Base-by-base conservation (phyloP, 2,329 filamentous ascomycete species). In the Fusarium marasasianum region DNA sequence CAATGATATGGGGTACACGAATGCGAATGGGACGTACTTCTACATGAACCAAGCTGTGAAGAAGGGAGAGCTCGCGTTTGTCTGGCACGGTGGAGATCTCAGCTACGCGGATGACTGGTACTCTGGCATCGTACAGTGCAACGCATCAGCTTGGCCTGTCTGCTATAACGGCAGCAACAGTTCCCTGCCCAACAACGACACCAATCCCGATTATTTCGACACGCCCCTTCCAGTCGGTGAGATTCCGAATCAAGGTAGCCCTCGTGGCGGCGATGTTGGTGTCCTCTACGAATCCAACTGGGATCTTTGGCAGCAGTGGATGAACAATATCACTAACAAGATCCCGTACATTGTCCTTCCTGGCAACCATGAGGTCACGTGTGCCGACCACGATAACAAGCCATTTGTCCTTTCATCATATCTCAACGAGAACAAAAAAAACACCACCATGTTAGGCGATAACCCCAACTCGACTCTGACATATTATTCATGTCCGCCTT, bases 221-320 rank as follows among this genome's bases (percentile, higher is more conserved):
- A 63, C 38, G 0, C 3, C 63, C 4, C 26, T 65, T 1, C 62
- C 63, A 10, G 8, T 3, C 8, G 8, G 10, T 0, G 58, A 63
- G 24, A 26, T 22, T 2, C 63, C 63, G 0, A 63, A 22, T 14
- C 58, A 40, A 26, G 63, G 63, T 0, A 63, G 63, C 5, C 63
- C 63, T 29, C 63, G 63, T 9, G 58, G 58, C 0, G 63, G 63
- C 8, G 63, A 65, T 1, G 4, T 54, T 0, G 33, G 58, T 0
- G 63, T 65, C 6, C 63, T 65, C 12, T 65, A 65, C 1, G 63
- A 63, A 8, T 63, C 58, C 1, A 65, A 65, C 7, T 65, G 63
- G 63, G 63, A 63, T 24, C 58, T 65, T 6, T 65, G 63, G 63
- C 63, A 65, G 8, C 63, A 65, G 26, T 63, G 63, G 58, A 63